phyloP scores from a whole-genome alignment of 2,329 filamentous ascomycete species.

The Septoria linicola region DNA sequence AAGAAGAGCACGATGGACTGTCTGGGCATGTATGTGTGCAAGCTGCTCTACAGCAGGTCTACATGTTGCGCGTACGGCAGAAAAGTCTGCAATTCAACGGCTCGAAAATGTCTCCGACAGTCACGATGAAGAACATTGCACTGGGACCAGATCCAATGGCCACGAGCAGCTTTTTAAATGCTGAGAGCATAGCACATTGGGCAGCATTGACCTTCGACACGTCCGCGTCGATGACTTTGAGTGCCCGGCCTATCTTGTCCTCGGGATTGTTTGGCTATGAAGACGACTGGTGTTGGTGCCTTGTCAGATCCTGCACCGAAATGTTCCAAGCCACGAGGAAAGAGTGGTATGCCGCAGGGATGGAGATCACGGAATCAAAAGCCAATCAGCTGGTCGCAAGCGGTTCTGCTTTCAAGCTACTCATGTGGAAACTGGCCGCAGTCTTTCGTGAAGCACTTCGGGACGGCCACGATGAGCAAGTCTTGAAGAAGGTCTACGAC shows the following conservation, averaged over 20 bases:
- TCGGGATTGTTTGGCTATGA: constrained; percentile 16
- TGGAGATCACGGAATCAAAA: constrained; percentile 14
- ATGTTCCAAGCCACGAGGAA: constrained; percentile 11
- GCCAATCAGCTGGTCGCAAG: constrained; percentile 14
- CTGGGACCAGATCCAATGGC: constrained; percentile 11
- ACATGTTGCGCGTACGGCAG: constrained; percentile 16
- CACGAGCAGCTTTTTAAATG: constrained; percentile 17
- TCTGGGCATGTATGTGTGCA: constrained; percentile 16
- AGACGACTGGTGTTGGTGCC: constrained; percentile 15
- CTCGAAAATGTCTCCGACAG: constrained; percentile 14
- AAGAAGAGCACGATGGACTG: constrained; percentile 14
- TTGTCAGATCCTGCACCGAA: constrained; percentile 17
- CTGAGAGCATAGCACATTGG: constrained; percentile 19
- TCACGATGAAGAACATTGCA: constrained; percentile 9
- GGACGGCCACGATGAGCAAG: constrained; percentile 16
- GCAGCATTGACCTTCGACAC: constrained; percentile 18
- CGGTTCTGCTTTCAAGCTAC: constrained; percentile 15
- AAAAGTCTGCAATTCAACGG: constrained; percentile 16
- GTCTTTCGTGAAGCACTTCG: constrained; percentile 19
- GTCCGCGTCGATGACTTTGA: constrained; percentile 15
- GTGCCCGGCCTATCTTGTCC: constrained; percentile 14
- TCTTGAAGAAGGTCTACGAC: constrained; percentile 10
- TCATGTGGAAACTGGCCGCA: constrained; percentile 15
- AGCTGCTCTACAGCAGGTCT: constrained; percentile 13
- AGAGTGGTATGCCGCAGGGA: constrained; percentile 9